Base-by-base conservation (phyloP, 2,329 filamentous ascomycete species). In the Monascus ruber region DNA sequence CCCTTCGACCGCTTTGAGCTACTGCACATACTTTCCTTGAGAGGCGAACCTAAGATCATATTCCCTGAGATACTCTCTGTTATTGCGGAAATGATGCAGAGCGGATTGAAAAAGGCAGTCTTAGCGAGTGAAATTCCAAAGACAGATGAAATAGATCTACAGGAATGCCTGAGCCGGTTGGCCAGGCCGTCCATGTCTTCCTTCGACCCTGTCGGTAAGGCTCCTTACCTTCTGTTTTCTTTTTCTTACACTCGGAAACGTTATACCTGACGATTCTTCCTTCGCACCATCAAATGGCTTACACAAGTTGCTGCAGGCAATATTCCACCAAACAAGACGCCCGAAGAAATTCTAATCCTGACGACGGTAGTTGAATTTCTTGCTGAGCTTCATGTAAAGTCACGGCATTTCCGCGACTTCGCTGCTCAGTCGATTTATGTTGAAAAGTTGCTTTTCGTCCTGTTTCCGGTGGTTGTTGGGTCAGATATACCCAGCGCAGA, bases 401-500 rank as follows among this genome's bases (percentile, higher is more conserved):
- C 85, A 3, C 60, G 70, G 2, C 74, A 75, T 25, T 96, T 96
- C 58, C 76, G 83, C 41, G 87, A 95, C 34, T 95, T 93, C 59
- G 77, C 85, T 0, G 64, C 82, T 7, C 74, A 73, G 1, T 93
- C 88, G 0, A 82, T 84, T 34, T 96, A 94, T 60, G 69, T 89
- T 1, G 80, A 89, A 44, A 71, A 86, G 35, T 66, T 98, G 4
- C 70, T 95, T 1, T 76, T 78, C 29, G 81, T 86, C 8, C 68
- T 96, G 2, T 98, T 91, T 55, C 88, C 91, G 1, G 77, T 91
- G 11, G 75, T 95, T 36, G 87, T 94, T 25, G 89, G 85, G 49
- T 81, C 85, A 8, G 86, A 95, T 60, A 74, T 80, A 24, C 81
- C 95, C 31, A 82, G 77, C 39, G 80, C 91, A 0, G 84, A 91